Conservation (phyloP, 2,329 filamentous ascomycete genomes). For the Phialophora tarda region DNA sequence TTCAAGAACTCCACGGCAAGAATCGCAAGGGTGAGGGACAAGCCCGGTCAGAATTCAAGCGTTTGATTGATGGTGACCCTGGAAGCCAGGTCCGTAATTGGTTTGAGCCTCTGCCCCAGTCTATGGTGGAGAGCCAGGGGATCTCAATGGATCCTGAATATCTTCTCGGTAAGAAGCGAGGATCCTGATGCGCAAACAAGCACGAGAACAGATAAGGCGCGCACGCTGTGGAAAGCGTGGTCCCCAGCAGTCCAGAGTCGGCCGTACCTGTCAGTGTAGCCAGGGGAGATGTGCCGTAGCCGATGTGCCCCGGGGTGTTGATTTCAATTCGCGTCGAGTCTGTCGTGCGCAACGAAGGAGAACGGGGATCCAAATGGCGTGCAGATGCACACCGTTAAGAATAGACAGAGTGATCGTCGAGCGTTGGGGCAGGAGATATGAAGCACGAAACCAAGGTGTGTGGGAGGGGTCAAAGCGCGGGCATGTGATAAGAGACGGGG, state of each 20-base stretch:
- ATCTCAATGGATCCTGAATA: slow-evolving; percentile 19
- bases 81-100: slow-evolving; percentile 12
- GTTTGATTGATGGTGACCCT: slow-evolving; percentile 15
- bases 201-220: background rate
- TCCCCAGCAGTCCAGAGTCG: background rate
- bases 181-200: slow-evolving; percentile 11
- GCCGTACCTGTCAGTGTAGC: slow-evolving; percentile 15
- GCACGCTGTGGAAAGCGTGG: background rate
- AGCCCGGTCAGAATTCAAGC: slow-evolving; percentile 9
- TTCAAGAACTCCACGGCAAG: background rate
- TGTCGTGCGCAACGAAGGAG: slow-evolving; percentile 16
- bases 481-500: slow-evolving; percentile 32
- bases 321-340: slow-evolving; percentile 5
- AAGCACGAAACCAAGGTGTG: slow-evolving; percentile 22
- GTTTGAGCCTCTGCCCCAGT: slow-evolving; percentile 8
- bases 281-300: background rate
- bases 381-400: slow-evolving; percentile 28
- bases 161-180: slow-evolving; percentile 19
- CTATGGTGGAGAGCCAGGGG: slow-evolving; percentile 18
- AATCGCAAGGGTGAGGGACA: background rate
- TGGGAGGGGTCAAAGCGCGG: slow-evolving; percentile 29
- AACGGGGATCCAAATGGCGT: slow-evolving; percentile 26
- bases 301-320: slow-evolving; percentile 11
- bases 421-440: slow-evolving; percentile 21
- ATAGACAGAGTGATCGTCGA: slow-evolving; percentile 10